Evolutionary conservation across 2,329 filamentous ascomycete genomes (phyloP), one percentile per base, ranked within the genome.

Genomic region (Fusarium brevicatenulatum): DNA sequence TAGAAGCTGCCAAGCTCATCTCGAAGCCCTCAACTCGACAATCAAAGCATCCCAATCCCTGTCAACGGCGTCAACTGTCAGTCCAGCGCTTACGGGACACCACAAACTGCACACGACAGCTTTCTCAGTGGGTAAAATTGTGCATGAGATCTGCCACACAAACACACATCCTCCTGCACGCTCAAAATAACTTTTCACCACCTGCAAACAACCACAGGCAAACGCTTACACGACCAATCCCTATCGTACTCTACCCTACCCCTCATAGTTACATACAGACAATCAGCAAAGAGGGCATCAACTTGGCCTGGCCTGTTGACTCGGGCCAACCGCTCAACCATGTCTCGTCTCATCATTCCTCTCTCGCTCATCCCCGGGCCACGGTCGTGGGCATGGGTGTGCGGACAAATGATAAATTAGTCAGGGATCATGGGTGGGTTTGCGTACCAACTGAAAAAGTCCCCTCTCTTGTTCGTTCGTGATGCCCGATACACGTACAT

Each of bases 331-430:
- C 63, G 52, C 58, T 47, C 43, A 42, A 66, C 43, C 57, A 52
- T 47, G 59, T 53, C 54, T 73, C 54, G 56, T 67, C 70, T 61
- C 61, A 71, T 61, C 61, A 71, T 66, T 49, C 60, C 46, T 49
- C 30, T 42, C 44, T 73, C 66, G 66, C 66, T 66, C 71, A 68
- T 71, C 50, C 66, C 70, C 58, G 71, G 71, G 52, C 55, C 46
- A 71, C 53, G 62, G 63, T 23, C 59, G 59, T 59, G 60, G 60
- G 53, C 40, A 56, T 44, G 58, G 49, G 58, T 52, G 66, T 70
- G 55, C 60, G 40, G 61, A 36, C 68, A 69, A 74, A 73, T 74
- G 49, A 36, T 60, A 74, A 74, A 69, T 73, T 72, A 69, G 58
- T 68, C 68, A 74, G 71, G 71, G 71, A 65, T 56, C 43, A 42